Base-by-base conservation (phyloP, 2,329 filamentous ascomycete species). In the Fusarium pilosicola region DNA sequence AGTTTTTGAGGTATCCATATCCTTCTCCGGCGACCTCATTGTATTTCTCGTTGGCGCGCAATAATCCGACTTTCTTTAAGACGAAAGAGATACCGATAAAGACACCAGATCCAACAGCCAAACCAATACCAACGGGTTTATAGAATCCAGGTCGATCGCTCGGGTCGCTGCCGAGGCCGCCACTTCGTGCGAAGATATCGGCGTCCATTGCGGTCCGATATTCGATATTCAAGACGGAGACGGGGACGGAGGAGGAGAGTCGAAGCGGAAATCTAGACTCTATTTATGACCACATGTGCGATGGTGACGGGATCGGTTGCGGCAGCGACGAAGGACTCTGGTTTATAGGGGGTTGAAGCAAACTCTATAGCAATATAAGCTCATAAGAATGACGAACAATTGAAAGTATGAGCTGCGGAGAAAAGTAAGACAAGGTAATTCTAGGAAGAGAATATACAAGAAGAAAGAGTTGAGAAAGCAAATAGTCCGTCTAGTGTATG, bases 81-180 rank as follows among this genome's bases (percentile, higher is more conserved):
- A 98, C 95, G 81, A 98, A 99, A 1, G 96, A 98, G 20, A 93
- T 88, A 62, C 96, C 96, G 80, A 99, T 99, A 81, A 98, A 98
- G 65, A 94, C 81, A 46, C 96, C 96, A 0, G 96, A 98, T 38
- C 91, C 90, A 67, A 98, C 88, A 22, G 96, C 96, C 41, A 99
- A 87, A 28, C 91, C 87, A 71, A 99, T 94, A 62, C 96, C 96
- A 74, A 98, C 89, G 32, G 92, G 90, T 81, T 98, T 98, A 88
- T 93, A 98, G 65, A 85, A 83, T 13, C 85, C 77, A 2, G 88
- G 88, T 32, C 88, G 83, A 24, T 79, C 74, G 45, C 48, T 63
- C 14, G 71, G 12, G 49, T 71, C 60, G 49, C 65, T 63, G 44
- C 59, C 68, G 42, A 70, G 56, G 34, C 62, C 62, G 44, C 76